Evolutionary conservation across 441 rosid species (phyloP).

Genomic region (Euphorbia celastroides): DNA sequence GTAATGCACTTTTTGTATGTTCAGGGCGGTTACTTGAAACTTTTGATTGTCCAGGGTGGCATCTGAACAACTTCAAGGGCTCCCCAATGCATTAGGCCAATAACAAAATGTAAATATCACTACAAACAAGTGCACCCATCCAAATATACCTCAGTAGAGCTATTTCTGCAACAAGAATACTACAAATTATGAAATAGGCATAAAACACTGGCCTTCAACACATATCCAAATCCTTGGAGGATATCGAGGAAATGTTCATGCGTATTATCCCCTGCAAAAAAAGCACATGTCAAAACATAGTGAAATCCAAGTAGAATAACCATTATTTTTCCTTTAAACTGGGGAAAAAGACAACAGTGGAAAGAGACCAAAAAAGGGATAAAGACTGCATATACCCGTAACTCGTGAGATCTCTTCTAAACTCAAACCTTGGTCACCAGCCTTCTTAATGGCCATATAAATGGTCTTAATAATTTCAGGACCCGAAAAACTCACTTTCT

Average conservation of each 20-base stretch:
- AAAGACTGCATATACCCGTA: slow-evolving; percentile 39
- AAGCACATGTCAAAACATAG: slow-evolving; percentile 20
- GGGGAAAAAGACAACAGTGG: background rate
- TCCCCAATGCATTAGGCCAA: no score
- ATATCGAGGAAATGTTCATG: slow-evolving; percentile 52
- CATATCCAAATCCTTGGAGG: slow-evolving; percentile 78
- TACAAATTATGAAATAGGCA: slow-evolving; percentile 12
- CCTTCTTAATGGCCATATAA: slow-evolving; percentile 62
- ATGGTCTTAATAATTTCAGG: slow-evolving; percentile 50
- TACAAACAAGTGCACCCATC: background rate
- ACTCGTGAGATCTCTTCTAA: slow-evolving; percentile 51
- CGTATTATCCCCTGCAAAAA: slow-evolving; percentile 45
- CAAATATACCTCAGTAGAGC: background rate
- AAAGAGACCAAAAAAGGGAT: slow-evolving; percentile 7
- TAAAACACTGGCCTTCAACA: slow-evolving; percentile 65
- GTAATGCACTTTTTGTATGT: no score
- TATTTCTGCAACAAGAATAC: background rate
- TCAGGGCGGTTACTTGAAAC: no score
- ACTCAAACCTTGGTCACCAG: slow-evolving; percentile 93
- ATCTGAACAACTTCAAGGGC: no score
- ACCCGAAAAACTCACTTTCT: slow-evolving; percentile 27
- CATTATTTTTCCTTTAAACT: background rate
- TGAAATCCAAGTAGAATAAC: slow-evolving; percentile 3
- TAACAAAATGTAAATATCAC: background rate
- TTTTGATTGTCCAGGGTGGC: no score